Evolutionary conservation across 2,329 filamentous ascomycete genomes (phyloP).

Genomic region (Epichloe bromicola): DNA sequence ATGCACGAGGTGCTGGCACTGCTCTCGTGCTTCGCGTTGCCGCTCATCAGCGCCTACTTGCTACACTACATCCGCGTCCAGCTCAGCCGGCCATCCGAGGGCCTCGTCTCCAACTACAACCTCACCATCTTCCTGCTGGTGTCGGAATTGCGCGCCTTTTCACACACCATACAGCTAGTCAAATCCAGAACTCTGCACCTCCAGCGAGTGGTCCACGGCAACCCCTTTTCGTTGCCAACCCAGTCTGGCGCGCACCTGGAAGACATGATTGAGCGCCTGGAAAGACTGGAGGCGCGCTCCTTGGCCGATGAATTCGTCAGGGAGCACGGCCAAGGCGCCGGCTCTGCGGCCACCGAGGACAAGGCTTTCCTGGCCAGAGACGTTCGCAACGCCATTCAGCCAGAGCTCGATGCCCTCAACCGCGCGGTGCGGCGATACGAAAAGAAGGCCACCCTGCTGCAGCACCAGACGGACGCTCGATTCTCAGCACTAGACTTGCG

Average conservation of each 20-base stretch:
- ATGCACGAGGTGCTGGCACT: conserved; percentile 65
- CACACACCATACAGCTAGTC: conserved; percentile 70
- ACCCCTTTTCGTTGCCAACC: conserved; percentile 26
- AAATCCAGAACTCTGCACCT: conserved; percentile 69
- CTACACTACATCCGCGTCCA: conserved; percentile 71
- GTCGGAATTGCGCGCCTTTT: conserved; percentile 71
- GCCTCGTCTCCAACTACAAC: conserved; percentile 84
- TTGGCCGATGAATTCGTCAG: conserved; percentile 14
- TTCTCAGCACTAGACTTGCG: conserved; percentile 59
- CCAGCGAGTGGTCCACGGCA: conserved; percentile 55
- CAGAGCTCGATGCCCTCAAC: conserved; percentile 78
- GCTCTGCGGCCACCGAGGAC: conserved; percentile 25
- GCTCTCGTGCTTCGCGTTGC: conserved; percentile 64
- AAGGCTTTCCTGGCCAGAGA: conserved; percentile 37
- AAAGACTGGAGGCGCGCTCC: conserved; percentile 50
- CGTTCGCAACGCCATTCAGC: conserved; percentile 53
- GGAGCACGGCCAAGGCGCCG: conserved; percentile 17
- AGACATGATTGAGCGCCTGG: conserved; percentile 51
- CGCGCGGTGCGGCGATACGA: conserved; percentile 84
- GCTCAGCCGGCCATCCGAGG: conserved; percentile 71
- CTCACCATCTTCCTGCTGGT: conserved; percentile 80
- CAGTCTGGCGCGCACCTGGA: conserved; percentile 31
- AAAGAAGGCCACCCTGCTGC: conserved; percentile 67
- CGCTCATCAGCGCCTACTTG: conserved; percentile 67
- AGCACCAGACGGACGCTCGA: conserved; percentile 62